Conservation (phyloP, 208 protist species). For the Balamuthia mandrillaris region DNA sequence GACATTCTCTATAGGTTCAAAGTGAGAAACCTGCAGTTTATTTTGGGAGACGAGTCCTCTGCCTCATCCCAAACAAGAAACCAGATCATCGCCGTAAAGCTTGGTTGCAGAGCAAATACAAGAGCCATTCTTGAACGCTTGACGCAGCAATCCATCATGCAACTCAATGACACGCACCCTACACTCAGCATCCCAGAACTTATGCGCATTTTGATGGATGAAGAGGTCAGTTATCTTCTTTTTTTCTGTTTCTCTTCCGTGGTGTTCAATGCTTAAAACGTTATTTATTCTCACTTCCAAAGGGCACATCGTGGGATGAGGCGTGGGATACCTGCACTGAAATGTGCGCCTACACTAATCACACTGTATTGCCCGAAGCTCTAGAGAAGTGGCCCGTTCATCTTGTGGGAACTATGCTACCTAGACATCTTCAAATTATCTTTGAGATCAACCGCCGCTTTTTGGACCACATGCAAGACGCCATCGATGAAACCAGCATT, state of each 20-base stretch:
- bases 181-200: conserved; percentile 79
- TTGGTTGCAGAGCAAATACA: background rate
- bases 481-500: too few relatives aligned
- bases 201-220: conserved; percentile 72
- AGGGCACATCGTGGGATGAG: conserved; percentile 68
- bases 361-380: conserved; percentile 83
- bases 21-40: background rate
- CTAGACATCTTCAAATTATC: conserved; percentile 82
- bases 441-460: conserved; percentile 81
- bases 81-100: background rate
- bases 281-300: conserved; percentile 47
- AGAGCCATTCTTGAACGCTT: background rate
- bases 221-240: conserved; percentile 14
- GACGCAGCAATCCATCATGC: conserved; percentile 66
- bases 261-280: background rate
- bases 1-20: conserved; percentile 76
- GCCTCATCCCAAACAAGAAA: background rate
- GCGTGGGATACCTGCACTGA: conserved; percentile 70
- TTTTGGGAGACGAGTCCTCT: background rate
- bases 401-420: conserved; percentile 72
- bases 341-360: conserved; percentile 83
- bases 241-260: background rate
- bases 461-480: too few relatives aligned
- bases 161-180: conserved; percentile 88
- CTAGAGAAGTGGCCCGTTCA: conserved; percentile 80